Conservation (phyloP, 2,329 filamentous ascomycete genomes). For the Cordyceps fumosorosea region DNA sequence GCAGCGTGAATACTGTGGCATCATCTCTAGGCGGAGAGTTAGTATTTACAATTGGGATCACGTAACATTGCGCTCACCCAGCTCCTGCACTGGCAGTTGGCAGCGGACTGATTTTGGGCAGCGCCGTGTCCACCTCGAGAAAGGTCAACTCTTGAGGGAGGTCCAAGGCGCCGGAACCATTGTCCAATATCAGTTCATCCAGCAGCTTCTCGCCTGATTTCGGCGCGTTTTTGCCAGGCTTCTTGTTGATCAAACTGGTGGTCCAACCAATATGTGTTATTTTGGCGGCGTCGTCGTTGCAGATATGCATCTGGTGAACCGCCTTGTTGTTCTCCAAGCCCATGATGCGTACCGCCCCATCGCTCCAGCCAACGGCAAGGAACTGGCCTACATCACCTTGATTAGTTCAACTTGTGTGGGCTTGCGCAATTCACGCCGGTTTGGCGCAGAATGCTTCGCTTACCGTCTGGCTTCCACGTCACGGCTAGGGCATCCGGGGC, state of each 20-base stretch:
- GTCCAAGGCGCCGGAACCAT: slow-evolving; percentile 33
- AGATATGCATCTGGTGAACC: slow-evolving; percentile 61
- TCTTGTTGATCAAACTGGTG: slow-evolving; percentile 32
- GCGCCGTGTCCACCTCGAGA: slow-evolving; percentile 66
- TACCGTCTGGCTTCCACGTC: slow-evolving; percentile 64
- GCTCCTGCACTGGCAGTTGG: slow-evolving; percentile 54
- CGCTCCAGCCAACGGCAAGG: slow-evolving; percentile 76
- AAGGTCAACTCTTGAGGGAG: slow-evolving; percentile 68
- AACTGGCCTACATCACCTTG: slow-evolving; percentile 52
- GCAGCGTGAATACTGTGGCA: slow-evolving; percentile 60
- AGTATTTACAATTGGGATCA: background rate
- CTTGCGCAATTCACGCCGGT: background rate
- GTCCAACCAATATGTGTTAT: slow-evolving; percentile 51
- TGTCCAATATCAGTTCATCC: background rate
- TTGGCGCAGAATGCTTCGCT: slow-evolving; percentile 17
- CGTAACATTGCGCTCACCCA: slow-evolving; percentile 40
- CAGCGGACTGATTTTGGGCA: slow-evolving; percentile 70
- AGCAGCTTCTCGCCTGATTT: background rate
- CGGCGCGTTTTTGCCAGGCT: background rate
- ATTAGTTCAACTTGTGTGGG: slow-evolving; percentile 14
- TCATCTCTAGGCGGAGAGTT: slow-evolving; percentile 36
- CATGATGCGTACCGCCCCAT: slow-evolving; percentile 70
- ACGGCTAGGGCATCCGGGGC: slow-evolving; percentile 41
- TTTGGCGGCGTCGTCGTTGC: slow-evolving; percentile 33
- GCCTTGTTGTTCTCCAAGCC: slow-evolving; percentile 76